Base-by-base conservation (phyloP, 768 basidiomycete species). In the Boletus tomentosulus region DNA sequence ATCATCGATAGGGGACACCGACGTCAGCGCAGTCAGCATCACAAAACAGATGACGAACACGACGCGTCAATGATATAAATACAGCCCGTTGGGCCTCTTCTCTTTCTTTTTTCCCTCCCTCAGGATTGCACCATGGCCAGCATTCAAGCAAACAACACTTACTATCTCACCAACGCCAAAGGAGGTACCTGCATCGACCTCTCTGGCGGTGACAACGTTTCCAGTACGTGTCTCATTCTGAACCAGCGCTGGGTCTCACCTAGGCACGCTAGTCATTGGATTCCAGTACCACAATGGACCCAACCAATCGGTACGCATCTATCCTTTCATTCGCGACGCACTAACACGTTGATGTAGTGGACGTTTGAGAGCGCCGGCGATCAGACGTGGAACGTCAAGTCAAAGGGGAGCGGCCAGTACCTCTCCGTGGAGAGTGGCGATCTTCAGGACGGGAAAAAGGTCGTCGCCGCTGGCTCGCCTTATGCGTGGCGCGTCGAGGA, bases 241-340 rank as follows among this genome's bases (percentile, higher is more conserved):
- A 12, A 11, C 31, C 31, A 4, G 11, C 31, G 12, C 10, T 11
- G 6, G 3, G 2, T 22, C 50, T 44, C 39, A 49, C 35, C 13
- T 8, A 7, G n/a, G 13, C 27, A 24, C 19, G 2, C 41, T 33
- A 81, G 79, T 84, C 61, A 80, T 78, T 31, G 83, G 84, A 6
- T 83, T 70, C 57, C 61, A 67, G 8, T 62, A 52, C 46, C 71
- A 81, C 58, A 62, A 67, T 9, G 76, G 75, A 8, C 61, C 66
- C 10, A 84, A 84, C 58, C 83, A 85, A 57, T 61, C 70, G 67
- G 81, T 80, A 62, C n/a, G n/a, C n/a, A n/a, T n/a, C n/a, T n/a
- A n/a, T n/a, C n/a, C n/a, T n/a, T n/a, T n/a, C n/a, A n/a, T n/a
- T n/a, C n/a, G n/a, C n/a, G n/a, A n/a, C n/a, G n/a, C n/a, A n/a